Evolutionary conservation across 2,329 filamentous ascomycete species (phyloP), one percentile per base, ranked within the genome.

Genomic region (Aspergillus candidus): DNA sequence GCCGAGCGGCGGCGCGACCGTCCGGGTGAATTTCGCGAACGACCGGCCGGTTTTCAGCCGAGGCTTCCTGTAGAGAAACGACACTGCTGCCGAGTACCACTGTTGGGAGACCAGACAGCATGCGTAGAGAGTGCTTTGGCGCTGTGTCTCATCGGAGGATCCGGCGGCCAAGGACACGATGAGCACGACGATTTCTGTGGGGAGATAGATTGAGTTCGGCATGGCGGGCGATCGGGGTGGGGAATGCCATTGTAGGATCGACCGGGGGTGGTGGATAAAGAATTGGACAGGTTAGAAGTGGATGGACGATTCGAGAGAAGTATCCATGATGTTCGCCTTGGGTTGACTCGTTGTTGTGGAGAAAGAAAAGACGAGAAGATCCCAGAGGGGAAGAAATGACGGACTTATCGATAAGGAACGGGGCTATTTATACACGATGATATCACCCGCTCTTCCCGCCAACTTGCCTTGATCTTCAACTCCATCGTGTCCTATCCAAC

Each of bases 11-110:
- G 78, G 77, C 47, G 74, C 78, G 34, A 83, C 69, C 0, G 77
- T 75, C 18, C 65, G 62, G 3, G 74, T 69, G 55, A 83, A 83
- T 3, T 67, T 63, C 15, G 70, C 65, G 54, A 79, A 82, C 46
- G 75, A 74, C 18, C 61, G 62, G 11, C 76, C 76, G 4, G 47
- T 45, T n/a, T 62, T 60, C 5, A 83, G 63, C 36, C 67, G 61
- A 3, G 80, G 80, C 2, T 59, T 58, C 17, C 66, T 62, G 55
- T 83, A 83, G 11, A 83, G 71, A 11, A 66, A 61, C 1, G 66
- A 59, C 7, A 80, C 66, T 0, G 72, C 71, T 11, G 72, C 70
- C 4, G 69, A 65, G 55, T 82, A 79, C 79, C 79, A 83, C 50
- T 78, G 72, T 27, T 68, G 72, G 3, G 69, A 76, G 5, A 78